Evolutionary conservation across 208 protist species (phyloP), one percentile per base, ranked within the genome.

Genomic region (Paratrypanosoma confusum): DNA sequence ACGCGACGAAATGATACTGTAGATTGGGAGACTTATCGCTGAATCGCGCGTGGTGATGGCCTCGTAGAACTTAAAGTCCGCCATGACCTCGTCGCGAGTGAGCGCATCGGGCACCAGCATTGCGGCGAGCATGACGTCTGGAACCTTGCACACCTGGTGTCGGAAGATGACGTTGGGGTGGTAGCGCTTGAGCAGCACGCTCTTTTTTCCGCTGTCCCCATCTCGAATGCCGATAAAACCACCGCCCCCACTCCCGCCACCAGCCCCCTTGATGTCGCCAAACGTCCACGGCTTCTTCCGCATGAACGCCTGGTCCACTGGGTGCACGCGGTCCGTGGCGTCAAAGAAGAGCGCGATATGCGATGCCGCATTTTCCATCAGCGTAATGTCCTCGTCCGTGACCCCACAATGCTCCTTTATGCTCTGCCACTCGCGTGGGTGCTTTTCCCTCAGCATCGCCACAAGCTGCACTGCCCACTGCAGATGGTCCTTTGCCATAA

Each of bases 61-160:
- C 38, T 90, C 76, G 55, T 95, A 95, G 39, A 86, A 91, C 33
- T 66, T 56, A 45, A 83, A 92, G 55, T 95, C 77, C 5, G 71
- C 61, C 47, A 67, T 65, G 21, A 65, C 58, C 50, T 95, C 86
- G 46, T 91, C 82, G 5, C 41, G 37, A 3, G 79, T 85, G 65
- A 87, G 90, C 23, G 50, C 53, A 16, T 84, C 71, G 3, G 78
- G 78, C 0, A 77, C 61, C 49, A 95, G 55, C 45, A 88, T 53
- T 20, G 81, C 74, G 3, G 81, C 76, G 3, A 95, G 65, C 1
- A 95, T 39, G 17, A 95, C 79, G 33, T 95, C 86, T 0, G 86
- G 78, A 13, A 81, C 66, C 21, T 69, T 63, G 58, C 81, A 90
- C 5, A 95, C 71, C 32, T 79, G 79, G 48, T 90, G 80, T 3